Conservation (phyloP, 116 monocot species). For the Posidonia oceanica region DNA sequence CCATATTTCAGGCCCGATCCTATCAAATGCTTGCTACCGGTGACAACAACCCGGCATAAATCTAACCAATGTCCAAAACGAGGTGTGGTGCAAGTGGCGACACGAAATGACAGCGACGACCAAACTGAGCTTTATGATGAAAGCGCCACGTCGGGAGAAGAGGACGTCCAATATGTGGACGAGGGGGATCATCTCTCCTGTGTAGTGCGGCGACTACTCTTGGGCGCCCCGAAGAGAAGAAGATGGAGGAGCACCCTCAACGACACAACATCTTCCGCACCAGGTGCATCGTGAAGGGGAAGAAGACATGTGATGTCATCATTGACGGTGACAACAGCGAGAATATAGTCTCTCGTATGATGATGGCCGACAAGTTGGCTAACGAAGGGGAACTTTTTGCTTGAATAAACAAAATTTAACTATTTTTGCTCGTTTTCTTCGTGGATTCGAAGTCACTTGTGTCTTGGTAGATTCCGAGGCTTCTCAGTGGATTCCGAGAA, state of each 20-base stretch:
- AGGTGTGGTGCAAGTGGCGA: background rate
- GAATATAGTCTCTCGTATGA: background rate
- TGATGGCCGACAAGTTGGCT: background rate
- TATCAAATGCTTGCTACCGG: background rate
- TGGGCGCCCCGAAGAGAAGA: too few species aligned
- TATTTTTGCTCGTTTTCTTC: too few species aligned
- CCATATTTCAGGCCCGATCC: background rate
- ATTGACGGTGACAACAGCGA: background rate
- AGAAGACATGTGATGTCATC: conserved; percentile 1
- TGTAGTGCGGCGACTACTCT: background rate
- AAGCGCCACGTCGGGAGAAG: too few species aligned
- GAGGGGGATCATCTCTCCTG: background rate
- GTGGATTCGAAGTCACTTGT: too few species aligned
- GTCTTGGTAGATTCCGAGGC: too few species aligned
- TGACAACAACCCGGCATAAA: background rate
- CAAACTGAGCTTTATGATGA: background rate
- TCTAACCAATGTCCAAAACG: background rate
- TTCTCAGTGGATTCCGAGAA: too few species aligned
- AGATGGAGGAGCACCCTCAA: background rate
- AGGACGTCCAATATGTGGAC: background rate
- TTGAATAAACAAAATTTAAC: too few species aligned
- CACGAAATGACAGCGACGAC: too few species aligned
- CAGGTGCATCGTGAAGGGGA: background rate
- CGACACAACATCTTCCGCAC: background rate
- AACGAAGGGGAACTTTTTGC: too few species aligned